Evolutionary conservation across 1,284 basidiomycete species (phyloP), one percentile per base, ranked within the genome.

Genomic region (Ustilago bromivora): DNA sequence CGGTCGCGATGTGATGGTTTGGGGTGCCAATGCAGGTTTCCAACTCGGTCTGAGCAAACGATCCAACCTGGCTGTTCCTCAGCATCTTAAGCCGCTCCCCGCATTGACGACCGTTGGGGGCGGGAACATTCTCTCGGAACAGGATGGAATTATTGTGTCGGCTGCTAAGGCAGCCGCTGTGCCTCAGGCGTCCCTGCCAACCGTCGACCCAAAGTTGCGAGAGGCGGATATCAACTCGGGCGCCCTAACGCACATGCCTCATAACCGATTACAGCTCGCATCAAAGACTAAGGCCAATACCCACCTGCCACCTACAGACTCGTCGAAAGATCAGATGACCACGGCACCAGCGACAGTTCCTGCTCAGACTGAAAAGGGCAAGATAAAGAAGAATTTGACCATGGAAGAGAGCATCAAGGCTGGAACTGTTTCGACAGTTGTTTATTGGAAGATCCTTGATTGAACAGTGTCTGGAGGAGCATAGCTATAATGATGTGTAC

Each of bases 41-140:
- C 83, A 85, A 54, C 66, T 85, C 5, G 96, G 95, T 5, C 95
- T 92, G 71, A 94, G 94, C 47, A 94, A 92, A 85, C 90, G 92
- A 63, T 89, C 91, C 5, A 94, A 92, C 82, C 82, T 92, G 9
- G 89, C 93, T 0, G 88, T 91, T 15, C 95, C 96, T 0, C 88
- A 88, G 68, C 88, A 90, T 78, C 84, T 90, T 13, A 87, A 88
- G 11, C 86, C 88, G 0, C 78, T 89, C 0, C 89, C 90, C 1
- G 67, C 71, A n/a, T 72, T 71, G 12, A 82, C 68, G 9, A 55
- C 64, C 4, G 17, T 57, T 13, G 61, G 55, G 2, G 72, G 66
- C 13, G 78, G 58, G 19, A 59, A 62, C 56, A 41, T 63, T 3
- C 36, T 75, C 5, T 61, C 71, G 15, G 66, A 76, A 9, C 61